Evolutionary conservation across 1,284 basidiomycete species (phyloP).

Genomic region (Xerocomus amazonicus): DNA sequence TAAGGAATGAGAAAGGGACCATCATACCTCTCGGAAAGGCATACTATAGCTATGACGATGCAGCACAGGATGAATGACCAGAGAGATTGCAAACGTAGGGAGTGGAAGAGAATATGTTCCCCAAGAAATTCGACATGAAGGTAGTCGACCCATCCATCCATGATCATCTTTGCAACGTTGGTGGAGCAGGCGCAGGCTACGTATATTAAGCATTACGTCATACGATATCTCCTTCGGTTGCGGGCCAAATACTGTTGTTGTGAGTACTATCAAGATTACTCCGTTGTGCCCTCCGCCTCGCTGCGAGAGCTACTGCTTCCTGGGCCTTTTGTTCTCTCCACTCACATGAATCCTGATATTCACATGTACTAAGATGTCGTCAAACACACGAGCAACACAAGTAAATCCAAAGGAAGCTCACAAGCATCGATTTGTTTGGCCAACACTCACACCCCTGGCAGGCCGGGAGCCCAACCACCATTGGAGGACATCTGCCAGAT

Average conservation of each 20-base stretch:
- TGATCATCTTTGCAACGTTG: not conserved
- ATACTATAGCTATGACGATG: conserved; percentile 46
- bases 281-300: not conserved
- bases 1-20: conserved; percentile 4
- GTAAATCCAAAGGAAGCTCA: conserved; percentile 38
- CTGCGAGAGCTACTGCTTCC: conserved; percentile 32
- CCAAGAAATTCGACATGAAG: conserved; percentile 56
- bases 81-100: conserved; percentile 48
- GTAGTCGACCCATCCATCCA: conserved; percentile 43
- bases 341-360: conserved; percentile 77
- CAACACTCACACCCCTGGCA: conserved; percentile 64
- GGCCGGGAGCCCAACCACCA: conserved; percentile 75
- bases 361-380: conserved; percentile 57
- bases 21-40: conserved; percentile 56
- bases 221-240: not conserved
- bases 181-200: not conserved
- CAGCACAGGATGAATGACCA: conserved; percentile 43
- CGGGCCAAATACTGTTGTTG: not conserved
- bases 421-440: conserved; percentile 64
- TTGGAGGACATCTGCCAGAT: conserved; percentile 55
- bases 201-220: conserved; percentile 6
- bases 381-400: conserved; percentile 4
- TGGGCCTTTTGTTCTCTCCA: conserved; percentile 72
- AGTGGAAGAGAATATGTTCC: conserved; percentile 55
- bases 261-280: not conserved